Base-by-base conservation (phyloP, 1,139 yeast species). In the Zygoascus sp. region DNA sequence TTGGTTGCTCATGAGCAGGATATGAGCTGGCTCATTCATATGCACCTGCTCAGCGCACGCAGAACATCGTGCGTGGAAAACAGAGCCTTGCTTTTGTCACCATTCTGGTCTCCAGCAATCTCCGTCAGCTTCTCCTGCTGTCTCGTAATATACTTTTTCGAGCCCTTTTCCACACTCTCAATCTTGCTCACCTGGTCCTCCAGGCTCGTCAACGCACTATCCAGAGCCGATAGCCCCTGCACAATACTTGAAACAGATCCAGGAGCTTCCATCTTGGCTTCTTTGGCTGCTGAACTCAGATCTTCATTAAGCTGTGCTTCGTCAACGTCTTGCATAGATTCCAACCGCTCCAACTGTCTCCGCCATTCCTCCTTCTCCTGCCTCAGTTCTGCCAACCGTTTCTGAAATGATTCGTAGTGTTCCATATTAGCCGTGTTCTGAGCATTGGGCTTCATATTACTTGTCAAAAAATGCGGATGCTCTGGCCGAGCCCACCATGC, bases 401-500 rank as follows among this genome's bases (percentile, higher is more conserved):
- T 61, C 34, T 73, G 68, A 56, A 76, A 76, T 30, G 72, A 66
- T 40, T 69, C 68, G 21, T 80, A 63, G 48, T 75, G 77, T 30
- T 69, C 66, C 30, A 62, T 57, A 56, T 81, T 81, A 22, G 75
- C 69, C 19, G 69, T 63, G 56, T 82, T 83, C 40, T 76, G 70
- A n/a, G 78, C 76, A 58, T 83, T 82, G 1, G 86, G 83, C 45
- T 59, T 56, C 45, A 47, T 49, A 27, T 25, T 39, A 0, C 45
- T 23, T n/a, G 61, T 60, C 45, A 40, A 65, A 60, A 42, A 62
- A 62, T 48, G 63, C 54, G 42, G 40, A 5, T 46, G 63, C 56
- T 58, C 62, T 3, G 58, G 58, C 4, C 73, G 63, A 47, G 69
- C 70, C 72, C 83, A 81, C 94, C 94, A 85, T 58, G 84, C 79